Base-by-base conservation (phyloP, 352 stramenopile genomes). In the Phytophthora megakarya region DNA sequence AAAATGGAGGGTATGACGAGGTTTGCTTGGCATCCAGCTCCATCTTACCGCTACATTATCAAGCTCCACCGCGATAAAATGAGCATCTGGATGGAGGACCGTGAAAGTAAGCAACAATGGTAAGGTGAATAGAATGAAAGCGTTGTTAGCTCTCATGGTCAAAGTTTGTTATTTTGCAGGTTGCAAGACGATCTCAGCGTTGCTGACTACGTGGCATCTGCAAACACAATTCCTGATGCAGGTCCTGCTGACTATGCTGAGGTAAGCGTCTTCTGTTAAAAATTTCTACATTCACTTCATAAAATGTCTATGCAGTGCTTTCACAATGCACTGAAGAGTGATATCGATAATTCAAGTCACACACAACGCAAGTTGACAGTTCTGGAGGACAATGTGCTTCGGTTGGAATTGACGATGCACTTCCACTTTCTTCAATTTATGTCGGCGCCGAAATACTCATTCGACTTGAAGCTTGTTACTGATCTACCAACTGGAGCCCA, bases 401-500 rank as follows among this genome's bases (percentile, higher is more conserved):
- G 30, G 30, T 35, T 35, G 30, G 30, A 12, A 13, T 33, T 37
- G 7, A 21, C 23, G 9, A 12, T 61, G 10, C 51, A 22, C 0
- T 28, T 61, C 9, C 39, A 15, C 12, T 8, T 61, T 44, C 13
- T 61, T 10, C 40, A 19, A 6, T 61, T 30, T 3, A 19, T 16
- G 11, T 61, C 40, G 52, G 28, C 45, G 8, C 18, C 42, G 10
- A 52, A 44, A 4, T 61, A 46, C 32, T n/a, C 52, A 0, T 46
- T 61, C 23, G 26, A 39, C 3, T 40, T 61, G 2, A 28, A 52
- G 15, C 40, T 42, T 30, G 42, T 61, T 8, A 37, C 42, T n/a
- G n/a, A 65, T 16, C 37, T 78, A 23, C 63, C 60, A 6, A 75
- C 76, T 18, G 73, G 74, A 26, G 53, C 61, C 30, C 75, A 76